Percentiles rank a stretch among this genome's conserved stretches.
Conservation (phyloP, 176 grass and related monocot genomes). For the Puya raimondii region DNA sequence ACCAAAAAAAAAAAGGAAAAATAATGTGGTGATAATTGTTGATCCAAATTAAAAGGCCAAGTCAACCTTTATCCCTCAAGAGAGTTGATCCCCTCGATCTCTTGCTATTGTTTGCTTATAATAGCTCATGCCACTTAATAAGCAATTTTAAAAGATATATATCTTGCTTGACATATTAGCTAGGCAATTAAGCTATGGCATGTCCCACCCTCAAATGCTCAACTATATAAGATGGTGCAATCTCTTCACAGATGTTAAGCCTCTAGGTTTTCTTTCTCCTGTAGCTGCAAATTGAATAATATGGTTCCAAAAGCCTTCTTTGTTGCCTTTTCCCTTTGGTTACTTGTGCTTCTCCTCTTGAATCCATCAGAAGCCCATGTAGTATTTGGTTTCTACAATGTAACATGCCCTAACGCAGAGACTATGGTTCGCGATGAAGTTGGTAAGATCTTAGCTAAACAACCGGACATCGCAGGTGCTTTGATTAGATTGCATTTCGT, state of each 20-base stretch:
- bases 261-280: too few species aligned
- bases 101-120: not conserved
- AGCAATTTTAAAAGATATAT: not conserved
- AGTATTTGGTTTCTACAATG: not conserved
- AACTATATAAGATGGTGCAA: conserved; percentile 3
- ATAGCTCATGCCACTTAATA: not conserved
- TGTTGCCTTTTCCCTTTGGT: not conserved
- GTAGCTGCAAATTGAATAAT: not conserved
- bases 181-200: not conserved
- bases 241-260: not conserved
- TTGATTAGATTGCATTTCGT: not conserved
- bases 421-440: not conserved
- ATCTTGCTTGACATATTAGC: not conserved
- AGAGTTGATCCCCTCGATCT: not conserved
- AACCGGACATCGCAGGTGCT: not conserved
- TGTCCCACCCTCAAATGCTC: not conserved
- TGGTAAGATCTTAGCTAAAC: not conserved
- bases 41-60: not conserved
- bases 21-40: not conserved
- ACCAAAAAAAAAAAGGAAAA: too few species aligned
- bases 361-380: not conserved
- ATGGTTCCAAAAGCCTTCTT: not conserved
- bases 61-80: not conserved
- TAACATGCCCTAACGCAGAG: not conserved
- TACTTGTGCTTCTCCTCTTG: not conserved